Evolutionary conservation across 371 early-diverging fungal species (phyloP), one percentile per base, ranked within the genome.

Genomic region (Enteropsectra breve): DNA sequence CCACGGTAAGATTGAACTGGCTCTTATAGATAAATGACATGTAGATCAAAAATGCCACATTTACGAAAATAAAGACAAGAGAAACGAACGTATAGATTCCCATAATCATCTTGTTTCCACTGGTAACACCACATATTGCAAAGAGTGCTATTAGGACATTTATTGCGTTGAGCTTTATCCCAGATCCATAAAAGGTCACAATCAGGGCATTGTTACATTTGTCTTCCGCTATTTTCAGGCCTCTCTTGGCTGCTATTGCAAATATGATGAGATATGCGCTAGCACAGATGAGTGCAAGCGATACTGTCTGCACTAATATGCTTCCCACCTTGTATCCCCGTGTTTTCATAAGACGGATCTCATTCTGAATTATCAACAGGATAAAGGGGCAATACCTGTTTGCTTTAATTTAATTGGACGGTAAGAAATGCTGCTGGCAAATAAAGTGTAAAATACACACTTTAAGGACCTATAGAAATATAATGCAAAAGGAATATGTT

Each of bases 91-190:
- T 15, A 32, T 21, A 54, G 8, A 53, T 2, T 23, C 23, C 29
- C 63, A 63, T 63, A 15, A 6, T 4, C 4, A 32, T 3, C 32
- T 63, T 63, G 11, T 15, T 6, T 6, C 28, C 3, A 53, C 61
- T 18, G 4, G 63, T 63, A 18, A 49, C 28, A 49, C 28, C 30
- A 38, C 63, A 63, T 23, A 18, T 56, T 5, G 18, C 5, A 15
- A 63, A 60, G 3, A 58, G 24, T 5, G 38, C 34, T 29, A 63
- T 2, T 29, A 63, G 15, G n/a, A 63, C 21, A 40, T 63, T 63
- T 3, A 6, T 6, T 3, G 29, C 63, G 4, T n/a, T 6, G 8
- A 59, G 23, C 3, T 46, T 4, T 38, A 63, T 6, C 5, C 50
- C 30, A 4, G 45, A 3, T 6, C 45, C 63, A 53, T 4, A 53